Base-by-base conservation (phyloP, 805 yeast species). In the Yamadazyma ubonensis region DNA sequence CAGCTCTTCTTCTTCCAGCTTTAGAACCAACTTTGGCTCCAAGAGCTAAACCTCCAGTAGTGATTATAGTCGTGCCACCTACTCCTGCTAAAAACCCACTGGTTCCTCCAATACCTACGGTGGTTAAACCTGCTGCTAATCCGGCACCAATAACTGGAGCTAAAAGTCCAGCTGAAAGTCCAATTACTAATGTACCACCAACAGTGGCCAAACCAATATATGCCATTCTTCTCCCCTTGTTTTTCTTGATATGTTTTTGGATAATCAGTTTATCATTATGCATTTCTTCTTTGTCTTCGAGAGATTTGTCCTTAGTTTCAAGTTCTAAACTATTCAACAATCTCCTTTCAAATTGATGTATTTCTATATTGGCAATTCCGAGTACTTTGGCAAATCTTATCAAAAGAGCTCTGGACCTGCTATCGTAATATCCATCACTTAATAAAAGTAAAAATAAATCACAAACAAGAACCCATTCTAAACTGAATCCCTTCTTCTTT, bases 131-230 rank as follows among this genome's bases (percentile, higher is more conserved):
- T 3, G 98, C 98, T 2, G 98, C 99, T 20, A 93, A 57, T 54
- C 99, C 99, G 1, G 98, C 98, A 36, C 98, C 98, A 54, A 93
- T 95, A 2, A 95, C 96, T 0, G 99, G 99, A 0, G 99, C 99
- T 32, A 93, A 66, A 31, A 93, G 63, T 5, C 99, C 99, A 6
- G 96, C 98, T 44, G 96, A 87, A 14, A 93, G 68, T 2, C 99
- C 99, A 43, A 93, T 77, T 1, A 93, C 96, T 16, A 93, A 67
- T 1, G 96, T 90, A 2, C 99, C 99, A 20, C 98, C 98, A 11
- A 90, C 73, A 6, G 98, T 93, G 0, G 99, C 99, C 35, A 93
- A 65, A 0, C 98, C 99, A 46, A 93, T 86, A 54, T 86, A 89
- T 38, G 88, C 83, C 58, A 87, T 67, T 54, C 90, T 82, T 54